Base-by-base conservation (phyloP, 192 early-diverging fungal species). In the Lobosporangium transversale region DNA sequence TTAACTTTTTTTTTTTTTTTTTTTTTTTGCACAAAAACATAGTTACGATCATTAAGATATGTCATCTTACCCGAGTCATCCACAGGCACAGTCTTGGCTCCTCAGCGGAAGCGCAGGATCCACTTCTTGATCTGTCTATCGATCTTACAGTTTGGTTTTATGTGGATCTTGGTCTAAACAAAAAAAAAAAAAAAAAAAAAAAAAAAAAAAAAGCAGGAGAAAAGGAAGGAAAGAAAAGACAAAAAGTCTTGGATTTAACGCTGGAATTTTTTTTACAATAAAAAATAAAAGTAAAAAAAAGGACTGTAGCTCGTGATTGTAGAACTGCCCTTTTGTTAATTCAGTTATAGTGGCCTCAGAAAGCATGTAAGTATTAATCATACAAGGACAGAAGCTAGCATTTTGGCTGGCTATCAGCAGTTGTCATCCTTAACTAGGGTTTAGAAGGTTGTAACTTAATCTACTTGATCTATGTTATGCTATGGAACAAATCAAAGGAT, bases 41-140 rank as follows among this genome's bases (percentile, higher is more conserved):
- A 88, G 86, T 80, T 94, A 62, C 82, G 92, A 50, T 93, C 91
- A 11, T 79, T 94, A 81, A 84, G 90, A 48, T 86, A 92, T 53
- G 84, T 91, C 15, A 85, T 93, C n/a, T 81, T 93, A 36, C 89
- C 90, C 31, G 90, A 93, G 54, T 51, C 90, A 2, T 79, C 89
- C 11, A 70, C 86, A 4, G 88, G 87, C 57, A 87, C 87, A 27
- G 87, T 88, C 18, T 82, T 80, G 53, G 78, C 80, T 35, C 80
- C 88, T 18, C 90, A 92, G 45, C 83, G 94, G 42, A 94, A 94
- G 67, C 86, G 92, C 40, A 84, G 96, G 37, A 89, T 97, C 49
- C 87, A 94, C 73, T 95, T 97, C 81, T 70, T 98, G 81, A 93
- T 97, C 62, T 70, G 92, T 35, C 87, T 97, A 52, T 94, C 93